A percentile compares a stretch with the other conserved stretches of the same genome.
phyloP scores from a whole-genome alignment of 345 rosid genomes.

The Nasturtium officinale region DNA sequence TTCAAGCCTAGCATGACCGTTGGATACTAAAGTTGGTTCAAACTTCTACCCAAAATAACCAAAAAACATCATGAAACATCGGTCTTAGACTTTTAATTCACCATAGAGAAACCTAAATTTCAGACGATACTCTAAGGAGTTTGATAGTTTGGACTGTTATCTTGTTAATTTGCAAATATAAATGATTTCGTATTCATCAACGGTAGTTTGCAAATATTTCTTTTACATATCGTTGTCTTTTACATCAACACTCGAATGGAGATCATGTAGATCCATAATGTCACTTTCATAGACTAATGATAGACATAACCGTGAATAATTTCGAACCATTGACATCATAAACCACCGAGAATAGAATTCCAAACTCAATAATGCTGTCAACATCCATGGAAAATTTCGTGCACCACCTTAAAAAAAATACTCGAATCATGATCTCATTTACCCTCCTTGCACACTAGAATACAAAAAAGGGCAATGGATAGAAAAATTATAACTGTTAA shows the following conservation, averaged over 20 bases:
- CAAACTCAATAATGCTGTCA: no score
- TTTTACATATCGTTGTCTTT: not conserved
- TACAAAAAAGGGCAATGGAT: not conserved
- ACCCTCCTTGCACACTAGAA: not conserved
- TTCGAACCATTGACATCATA: conserved; percentile 1
- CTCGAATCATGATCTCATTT: not conserved
- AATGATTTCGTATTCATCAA: not conserved
- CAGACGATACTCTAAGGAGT: no score
- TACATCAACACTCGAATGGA: not conserved
- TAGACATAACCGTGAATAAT: not conserved
- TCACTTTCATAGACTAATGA: not conserved
- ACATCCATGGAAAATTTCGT: not conserved
- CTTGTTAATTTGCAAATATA: not conserved
- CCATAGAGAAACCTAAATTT: no score
- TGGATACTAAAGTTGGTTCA: no score
- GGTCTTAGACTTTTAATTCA: no score
- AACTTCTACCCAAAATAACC: no score
- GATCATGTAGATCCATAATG: not conserved
- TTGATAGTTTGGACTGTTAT: not conserved
- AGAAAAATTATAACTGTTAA: not conserved
- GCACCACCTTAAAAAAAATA: not conserved
- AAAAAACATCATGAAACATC: no score
- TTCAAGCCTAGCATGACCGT: no score
- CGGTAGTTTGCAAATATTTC: not conserved
- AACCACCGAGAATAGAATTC: not conserved